Evolutionary conservation across 1,284 basidiomycete genomes (phyloP).

Genomic region (Boletus smithii): DNA sequence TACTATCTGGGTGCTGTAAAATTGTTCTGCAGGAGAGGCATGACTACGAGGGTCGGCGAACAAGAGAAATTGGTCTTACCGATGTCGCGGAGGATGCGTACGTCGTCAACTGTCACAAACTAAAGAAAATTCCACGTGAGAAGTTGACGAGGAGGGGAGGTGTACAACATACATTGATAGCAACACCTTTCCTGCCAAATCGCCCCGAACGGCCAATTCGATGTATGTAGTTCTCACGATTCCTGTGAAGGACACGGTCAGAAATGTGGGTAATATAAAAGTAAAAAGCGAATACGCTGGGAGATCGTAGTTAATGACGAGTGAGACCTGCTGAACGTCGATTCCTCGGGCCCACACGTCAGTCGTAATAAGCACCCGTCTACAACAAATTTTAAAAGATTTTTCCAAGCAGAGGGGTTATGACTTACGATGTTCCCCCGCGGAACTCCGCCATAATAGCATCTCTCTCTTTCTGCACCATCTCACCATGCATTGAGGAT

Average conservation of each 20-base stretch:
- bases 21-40: conserved; percentile 59
- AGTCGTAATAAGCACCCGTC: conserved; percentile 92
- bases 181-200: conserved; percentile 93
- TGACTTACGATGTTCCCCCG: conserved; percentile 81
- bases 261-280: conserved; percentile 10
- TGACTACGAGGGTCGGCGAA: conserved; percentile 9
- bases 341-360: conserved; percentile 99
- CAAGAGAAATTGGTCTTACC: conserved; percentile 46
- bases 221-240: conserved; percentile 99
- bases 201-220: conserved; percentile 94
- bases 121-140: conserved; percentile 33
- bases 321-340: conserved; percentile 96
- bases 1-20: conserved; percentile 87
- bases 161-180: conserved; percentile 67
- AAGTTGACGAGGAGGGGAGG: conserved; percentile 1
- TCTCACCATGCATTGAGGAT: conserved; percentile 97
- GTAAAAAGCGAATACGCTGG: conserved; percentile 63
- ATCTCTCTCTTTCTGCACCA: conserved; percentile 98
- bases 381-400: conserved; percentile 32
- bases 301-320: conserved; percentile 98
- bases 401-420: conserved; percentile 6
- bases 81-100: conserved; percentile 87
- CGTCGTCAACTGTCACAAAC: conserved; percentile 91
- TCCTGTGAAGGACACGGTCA: conserved; percentile 44
- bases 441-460: conserved; percentile 99